Percentiles rank a stretch among this genome's conserved stretches.
These are phyloP conservation scores for Pythium chondricola DNA, from an alignment of 352 stramenopile genomes.

Conservation along the genomic window DNA sequence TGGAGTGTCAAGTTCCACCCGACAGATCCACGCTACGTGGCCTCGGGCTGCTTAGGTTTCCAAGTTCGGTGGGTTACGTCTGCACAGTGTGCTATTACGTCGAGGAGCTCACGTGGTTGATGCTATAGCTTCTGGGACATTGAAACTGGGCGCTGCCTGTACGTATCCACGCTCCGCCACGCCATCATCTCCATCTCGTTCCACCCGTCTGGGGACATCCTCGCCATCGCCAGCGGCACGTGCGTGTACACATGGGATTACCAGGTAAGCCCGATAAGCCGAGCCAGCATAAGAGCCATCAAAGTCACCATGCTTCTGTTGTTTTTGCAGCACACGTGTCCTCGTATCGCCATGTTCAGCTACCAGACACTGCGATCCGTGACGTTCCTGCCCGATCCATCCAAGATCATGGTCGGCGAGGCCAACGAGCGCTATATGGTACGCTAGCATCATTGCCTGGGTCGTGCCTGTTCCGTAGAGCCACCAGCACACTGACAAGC, in stretches of 20 bases:
- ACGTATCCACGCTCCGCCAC: slow-evolving; percentile 90
- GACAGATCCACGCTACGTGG: slow-evolving; percentile 89
- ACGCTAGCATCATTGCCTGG: neutral
- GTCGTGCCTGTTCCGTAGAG: neutral
- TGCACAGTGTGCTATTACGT: neutral
- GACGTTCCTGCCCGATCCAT: slow-evolving; percentile 88
- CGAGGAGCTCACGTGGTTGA: neutral
- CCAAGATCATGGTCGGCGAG: slow-evolving; percentile 92
- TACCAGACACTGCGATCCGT: slow-evolving; percentile 91
- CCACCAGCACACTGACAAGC: no score
- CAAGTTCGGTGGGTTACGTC: slow-evolving; percentile 81
- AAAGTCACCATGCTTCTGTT: neutral
- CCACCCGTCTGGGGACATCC: slow-evolving; percentile 90
- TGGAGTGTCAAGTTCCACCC: slow-evolving; percentile 99
- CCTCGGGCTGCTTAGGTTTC: slow-evolving; percentile 95
- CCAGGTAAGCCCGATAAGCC: slow-evolving; percentile 74
- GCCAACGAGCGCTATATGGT: slow-evolving; percentile 89
- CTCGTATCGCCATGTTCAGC: slow-evolving; percentile 85
- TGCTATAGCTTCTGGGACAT: slow-evolving; percentile 82
- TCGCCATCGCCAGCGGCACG: slow-evolving; percentile 93
- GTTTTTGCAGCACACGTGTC: slow-evolving; percentile 52
- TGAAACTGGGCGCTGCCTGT: slow-evolving; percentile 87
- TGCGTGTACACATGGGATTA: slow-evolving; percentile 96
- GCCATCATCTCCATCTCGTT: slow-evolving; percentile 97
- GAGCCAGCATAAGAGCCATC: no score